These are phyloP conservation scores for Inga leiocalycina DNA, from an alignment of 306 rosid genomes.

Conservation along the genomic window DNA sequence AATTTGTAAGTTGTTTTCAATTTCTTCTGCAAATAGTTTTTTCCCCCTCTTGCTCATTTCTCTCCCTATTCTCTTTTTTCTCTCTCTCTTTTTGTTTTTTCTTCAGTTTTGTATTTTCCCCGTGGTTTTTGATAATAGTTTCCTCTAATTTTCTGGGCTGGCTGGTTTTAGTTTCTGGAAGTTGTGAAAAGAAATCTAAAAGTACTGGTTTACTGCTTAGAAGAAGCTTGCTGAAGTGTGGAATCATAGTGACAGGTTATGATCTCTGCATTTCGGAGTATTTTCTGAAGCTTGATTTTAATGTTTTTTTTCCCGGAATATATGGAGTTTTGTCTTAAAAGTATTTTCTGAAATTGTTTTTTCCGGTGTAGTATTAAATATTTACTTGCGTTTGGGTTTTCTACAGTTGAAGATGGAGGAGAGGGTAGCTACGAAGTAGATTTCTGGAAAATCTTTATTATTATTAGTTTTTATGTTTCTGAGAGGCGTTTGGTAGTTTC, in stretches of 20 bases:
- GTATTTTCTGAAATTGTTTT: background rate
- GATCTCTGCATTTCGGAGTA: constrained; percentile 52
- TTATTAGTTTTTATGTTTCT: constrained; percentile 1
- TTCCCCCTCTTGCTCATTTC: background rate
- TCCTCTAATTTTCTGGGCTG: constrained; percentile 32
- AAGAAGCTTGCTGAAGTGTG: constrained; percentile 56
- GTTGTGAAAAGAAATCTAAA: constrained; percentile 38
- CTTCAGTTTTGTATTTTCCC: background rate
- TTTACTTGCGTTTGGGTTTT: constrained; percentile 35
- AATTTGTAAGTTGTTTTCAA: constrained; percentile 52
- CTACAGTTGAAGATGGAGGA: constrained; percentile 31
- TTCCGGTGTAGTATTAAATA: constrained; percentile 22
- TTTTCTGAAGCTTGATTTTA: constrained; percentile 41
- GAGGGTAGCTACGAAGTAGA: constrained; percentile 37
- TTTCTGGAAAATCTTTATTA: constrained; percentile 27
- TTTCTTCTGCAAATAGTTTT: constrained; percentile 46
- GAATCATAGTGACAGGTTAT: constrained; percentile 57
- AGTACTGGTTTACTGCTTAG: constrained; percentile 38
- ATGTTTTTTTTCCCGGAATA: constrained; percentile 23
- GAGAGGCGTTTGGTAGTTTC: constrained; percentile 31
- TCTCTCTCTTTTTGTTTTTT: background rate
- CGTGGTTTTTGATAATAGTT: constrained; percentile 11
- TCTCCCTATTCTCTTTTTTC: background rate
- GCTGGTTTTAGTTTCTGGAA: background rate
- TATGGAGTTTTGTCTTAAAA: background rate